A percentile compares a stretch with the other conserved stretches of the same genome.
Conservation (phyloP, 2,329 filamentous ascomycete species). For the Diaporthe sp. region DNA sequence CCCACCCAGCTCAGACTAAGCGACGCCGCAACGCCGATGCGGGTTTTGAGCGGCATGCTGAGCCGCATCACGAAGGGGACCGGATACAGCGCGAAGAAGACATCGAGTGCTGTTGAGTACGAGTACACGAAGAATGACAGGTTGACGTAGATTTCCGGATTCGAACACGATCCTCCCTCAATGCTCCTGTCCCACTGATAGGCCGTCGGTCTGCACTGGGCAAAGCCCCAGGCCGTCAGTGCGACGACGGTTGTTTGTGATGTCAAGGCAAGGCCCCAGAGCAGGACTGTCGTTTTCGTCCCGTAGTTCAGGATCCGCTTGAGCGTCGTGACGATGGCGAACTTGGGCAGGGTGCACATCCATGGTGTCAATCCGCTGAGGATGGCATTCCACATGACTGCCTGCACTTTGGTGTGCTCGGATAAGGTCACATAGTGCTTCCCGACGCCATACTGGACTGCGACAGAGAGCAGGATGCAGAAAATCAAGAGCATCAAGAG, state of each 20-base stretch:
- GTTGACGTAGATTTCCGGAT: conserved; percentile 44
- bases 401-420: conserved; percentile 31
- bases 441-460: conserved; percentile 48
- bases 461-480: conserved; percentile 50
- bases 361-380: conserved; percentile 51
- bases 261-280: conserved; percentile 50
- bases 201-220: conserved; percentile 48
- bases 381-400: conserved; percentile 51
- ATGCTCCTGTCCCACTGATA: conserved; percentile 49
- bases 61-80: conserved; percentile 51
- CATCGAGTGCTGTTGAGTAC: conserved; percentile 50
- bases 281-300: conserved; percentile 47
- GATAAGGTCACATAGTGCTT: conserved; percentile 44
- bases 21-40: conserved; percentile 46
- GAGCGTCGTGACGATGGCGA: conserved; percentile 51
- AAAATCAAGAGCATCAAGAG: conserved; percentile 48
- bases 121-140: conserved; percentile 50
- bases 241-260: conserved; percentile 51
- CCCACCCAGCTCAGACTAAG: conserved; percentile 48
- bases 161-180: conserved; percentile 45
- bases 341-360: conserved; percentile 53
- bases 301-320: conserved; percentile 51
- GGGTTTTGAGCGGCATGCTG: conserved; percentile 49
- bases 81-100: conserved; percentile 51
- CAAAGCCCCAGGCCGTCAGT: conserved; percentile 50